phyloP scores from a whole-genome alignment of 768 basidiomycete species.

The Leccinum subgranulosum region DNA sequence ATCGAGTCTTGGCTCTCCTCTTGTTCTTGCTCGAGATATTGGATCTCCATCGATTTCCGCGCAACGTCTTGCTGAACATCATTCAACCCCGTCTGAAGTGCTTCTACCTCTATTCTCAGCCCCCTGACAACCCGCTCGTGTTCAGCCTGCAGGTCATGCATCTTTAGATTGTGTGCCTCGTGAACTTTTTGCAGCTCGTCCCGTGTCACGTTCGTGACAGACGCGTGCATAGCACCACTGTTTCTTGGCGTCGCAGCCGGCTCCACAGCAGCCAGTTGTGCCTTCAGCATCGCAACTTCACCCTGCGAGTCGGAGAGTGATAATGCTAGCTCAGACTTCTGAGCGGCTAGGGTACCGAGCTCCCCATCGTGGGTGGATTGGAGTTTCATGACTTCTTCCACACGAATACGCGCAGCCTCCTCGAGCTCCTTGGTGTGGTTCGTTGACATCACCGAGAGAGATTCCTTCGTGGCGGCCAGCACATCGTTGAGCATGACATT shows the following conservation, averaged over 20 bases:
- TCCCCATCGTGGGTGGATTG: slow-evolving; percentile 60
- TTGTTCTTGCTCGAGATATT: slow-evolving; percentile 74
- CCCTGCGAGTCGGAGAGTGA: slow-evolving; percentile 75
- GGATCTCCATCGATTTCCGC: slow-evolving; percentile 78
- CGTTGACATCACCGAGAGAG: slow-evolving; percentile 64
- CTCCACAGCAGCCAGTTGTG: slow-evolving; percentile 48
- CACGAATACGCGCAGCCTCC: slow-evolving; percentile 65
- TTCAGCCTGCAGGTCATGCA: slow-evolving; percentile 68
- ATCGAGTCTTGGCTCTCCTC: slow-evolving; percentile 75
- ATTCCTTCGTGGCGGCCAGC: slow-evolving; percentile 65
- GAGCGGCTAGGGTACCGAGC: slow-evolving; percentile 47
- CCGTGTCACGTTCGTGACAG: slow-evolving; percentile 52
- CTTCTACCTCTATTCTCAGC: slow-evolving; percentile 56
- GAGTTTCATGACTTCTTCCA: slow-evolving; percentile 66
- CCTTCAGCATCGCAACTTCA: slow-evolving; percentile 65
- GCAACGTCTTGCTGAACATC: slow-evolving; percentile 59
- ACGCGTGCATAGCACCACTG: slow-evolving; percentile 44
- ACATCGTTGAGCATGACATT: slow-evolving; percentile 61
- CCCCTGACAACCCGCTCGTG: slow-evolving; percentile 57
- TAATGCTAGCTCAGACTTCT: slow-evolving; percentile 61
- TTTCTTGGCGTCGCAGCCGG: slow-evolving; percentile 47
- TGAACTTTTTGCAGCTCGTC: slow-evolving; percentile 77
- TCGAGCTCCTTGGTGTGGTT: slow-evolving; percentile 74
- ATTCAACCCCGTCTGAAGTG: slow-evolving; percentile 43
- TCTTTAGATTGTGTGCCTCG: slow-evolving; percentile 80